Evolutionary conservation across 2,329 filamentous ascomycete species (phyloP), one percentile per base, ranked within the genome.

Genomic region (Aplosporella prunicola): DNA sequence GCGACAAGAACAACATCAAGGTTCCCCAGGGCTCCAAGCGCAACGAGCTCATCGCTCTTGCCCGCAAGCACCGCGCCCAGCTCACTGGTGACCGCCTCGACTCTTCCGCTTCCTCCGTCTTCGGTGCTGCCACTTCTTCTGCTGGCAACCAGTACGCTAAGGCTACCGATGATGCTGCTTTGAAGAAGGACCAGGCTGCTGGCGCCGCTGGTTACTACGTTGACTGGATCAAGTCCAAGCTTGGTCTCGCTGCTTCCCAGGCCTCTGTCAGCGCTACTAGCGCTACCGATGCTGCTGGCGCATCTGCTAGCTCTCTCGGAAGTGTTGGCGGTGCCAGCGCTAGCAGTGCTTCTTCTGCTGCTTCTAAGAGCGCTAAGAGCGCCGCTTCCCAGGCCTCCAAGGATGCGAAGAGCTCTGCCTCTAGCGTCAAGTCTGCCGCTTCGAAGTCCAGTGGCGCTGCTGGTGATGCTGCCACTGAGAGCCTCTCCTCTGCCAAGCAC

Each of bases 11-110:
- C 51, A 77, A 78, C 41, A 82, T 98, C 55, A 72, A 72, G 67
- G 85, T 95, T 34, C 91, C 91, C 8, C 89, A 96, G 56, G 91
- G 89, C 32, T 93, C 84, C 54, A 88, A 82, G 69, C 69, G 76
- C 49, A 93, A 95, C 52, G 89, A 98, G 61, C 74, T 96, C 17
- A 37, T 93, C 36, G 87, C 89, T 36, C 74, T 96, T 44, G 81
- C 89, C 45, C 86, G 89, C 57, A 93, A 91, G 71, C 76, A 93
- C 64, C 80, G 83, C 42, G 80, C 82, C 41, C 68, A 78, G 41
- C 67, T 89, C 30, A 67, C 79, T 13, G 80, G 78, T 43, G 79
- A 86, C 51, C 82, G 72, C 34, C 60, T 74, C 20, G 53, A 53
- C 20, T 52, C 49, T 15, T 48, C 53, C 20, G 56, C 62, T 37